A percentile compares a stretch with the other conserved stretches of the same genome.
Evolutionary conservation across 257 asterid genomes (phyloP).

Genomic region (Ocimum tenuiflorum): DNA sequence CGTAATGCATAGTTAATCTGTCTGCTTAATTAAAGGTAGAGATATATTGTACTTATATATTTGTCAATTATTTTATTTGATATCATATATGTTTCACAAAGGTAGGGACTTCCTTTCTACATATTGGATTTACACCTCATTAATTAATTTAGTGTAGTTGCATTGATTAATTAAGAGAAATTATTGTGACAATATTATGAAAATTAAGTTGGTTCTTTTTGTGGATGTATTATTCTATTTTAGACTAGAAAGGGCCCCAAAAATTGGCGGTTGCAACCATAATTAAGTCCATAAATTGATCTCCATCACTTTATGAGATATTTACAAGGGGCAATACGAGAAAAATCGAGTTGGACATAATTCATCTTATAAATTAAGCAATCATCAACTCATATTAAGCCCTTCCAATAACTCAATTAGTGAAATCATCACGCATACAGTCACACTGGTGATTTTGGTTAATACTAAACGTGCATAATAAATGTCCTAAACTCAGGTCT

Average conservation of each 20-base stretch:
- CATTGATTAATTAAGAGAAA: conserved; percentile 28
- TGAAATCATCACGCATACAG: too few relatives aligned
- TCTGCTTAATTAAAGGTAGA: background rate
- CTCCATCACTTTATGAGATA: background rate
- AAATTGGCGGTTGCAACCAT: conserved; percentile 26
- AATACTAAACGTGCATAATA: too few relatives aligned
- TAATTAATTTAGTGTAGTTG: conserved; percentile 1
- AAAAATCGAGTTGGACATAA: background rate
- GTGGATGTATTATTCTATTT: conserved; percentile 7
- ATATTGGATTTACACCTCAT: background rate
- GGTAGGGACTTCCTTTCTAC: conserved; percentile 17
- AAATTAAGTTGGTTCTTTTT: conserved; percentile 16
- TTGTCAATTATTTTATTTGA: conserved; percentile 8
- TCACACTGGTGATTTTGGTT: too few relatives aligned
- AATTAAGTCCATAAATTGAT: conserved; percentile 15
- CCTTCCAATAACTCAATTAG: too few relatives aligned
- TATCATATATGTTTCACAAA: conserved; percentile 12
- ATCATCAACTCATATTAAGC: too few relatives aligned
- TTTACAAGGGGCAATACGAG: background rate
- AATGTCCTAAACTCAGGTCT: too few relatives aligned
- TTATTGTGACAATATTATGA: conserved; percentile 24
- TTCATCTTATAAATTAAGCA: background rate
- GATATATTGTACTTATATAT: background rate
- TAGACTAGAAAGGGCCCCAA: conserved; percentile 21
- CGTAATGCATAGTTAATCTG: background rate